A percentile compares a stretch with the other conserved stretches of the same genome.
Conservation (phyloP, 1,139 yeast species). For the Geotrichum armillariae region DNA sequence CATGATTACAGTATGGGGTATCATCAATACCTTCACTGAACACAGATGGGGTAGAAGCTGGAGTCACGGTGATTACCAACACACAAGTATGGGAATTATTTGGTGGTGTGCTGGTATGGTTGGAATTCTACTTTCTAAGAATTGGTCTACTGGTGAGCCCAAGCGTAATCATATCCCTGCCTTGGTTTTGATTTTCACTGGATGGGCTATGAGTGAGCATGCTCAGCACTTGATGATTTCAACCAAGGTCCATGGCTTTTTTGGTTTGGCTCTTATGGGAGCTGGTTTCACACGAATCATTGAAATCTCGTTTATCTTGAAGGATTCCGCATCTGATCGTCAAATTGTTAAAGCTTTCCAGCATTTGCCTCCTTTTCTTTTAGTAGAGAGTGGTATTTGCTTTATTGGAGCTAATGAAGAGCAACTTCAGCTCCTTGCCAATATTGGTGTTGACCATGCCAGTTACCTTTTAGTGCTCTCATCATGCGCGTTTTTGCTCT, state of each 20-base stretch:
- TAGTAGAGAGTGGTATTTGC: conserved; percentile 72
- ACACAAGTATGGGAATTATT: conserved; percentile 91
- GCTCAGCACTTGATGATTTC: conserved; percentile 71
- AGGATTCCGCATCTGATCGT: conserved; percentile 45
- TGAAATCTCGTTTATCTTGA: conserved; percentile 71
- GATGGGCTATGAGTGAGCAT: conserved; percentile 93
- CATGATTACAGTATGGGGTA: conserved; percentile 86
- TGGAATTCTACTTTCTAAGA: conserved; percentile 66
- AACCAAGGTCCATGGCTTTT: conserved; percentile 82
- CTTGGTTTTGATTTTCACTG: conserved; percentile 77
- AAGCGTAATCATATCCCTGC: conserved; percentile 79
- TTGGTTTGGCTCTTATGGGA: conserved; percentile 75
- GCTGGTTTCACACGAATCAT: conserved; percentile 75
- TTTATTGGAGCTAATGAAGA: conserved; percentile 95
- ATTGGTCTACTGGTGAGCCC: conserved; percentile 26
- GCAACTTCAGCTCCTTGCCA: conserved; percentile 68
- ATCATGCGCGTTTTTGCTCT: conserved; percentile 72
- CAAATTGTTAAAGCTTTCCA: conserved; percentile 69
- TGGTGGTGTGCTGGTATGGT: conserved; percentile 95
- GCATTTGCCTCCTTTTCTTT: conserved; percentile 76
- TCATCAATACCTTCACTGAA: conserved; percentile 91
- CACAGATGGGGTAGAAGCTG: conserved; percentile 95
- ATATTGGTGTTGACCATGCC: conserved; percentile 79
- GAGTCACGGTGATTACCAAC: conserved; percentile 85
- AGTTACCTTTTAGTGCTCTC: conserved; percentile 74